These are phyloP conservation scores for Anisodus tanguticus DNA, from an alignment of 257 asterid genomes.

Conservation along the genomic window DNA sequence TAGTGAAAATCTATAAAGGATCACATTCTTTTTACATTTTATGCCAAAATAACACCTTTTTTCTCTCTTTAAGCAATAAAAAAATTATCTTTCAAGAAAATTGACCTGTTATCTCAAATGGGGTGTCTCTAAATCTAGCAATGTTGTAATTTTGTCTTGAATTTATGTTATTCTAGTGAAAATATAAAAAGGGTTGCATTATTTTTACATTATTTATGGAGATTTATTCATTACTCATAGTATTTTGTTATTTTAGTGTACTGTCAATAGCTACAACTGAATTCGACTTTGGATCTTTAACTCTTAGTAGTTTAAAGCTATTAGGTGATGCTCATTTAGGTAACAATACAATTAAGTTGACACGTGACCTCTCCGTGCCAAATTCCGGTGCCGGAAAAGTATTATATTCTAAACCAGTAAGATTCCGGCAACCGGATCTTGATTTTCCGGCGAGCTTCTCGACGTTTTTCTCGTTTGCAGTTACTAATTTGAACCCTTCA, in stretches of 20 bases:
- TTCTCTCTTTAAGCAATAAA: background rate
- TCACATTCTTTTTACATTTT: slow-evolving; percentile 27
- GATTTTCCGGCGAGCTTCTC: slow-evolving; percentile 59
- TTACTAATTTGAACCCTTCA: slow-evolving; percentile 65
- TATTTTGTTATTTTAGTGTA: slow-evolving; percentile 17
- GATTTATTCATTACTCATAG: background rate
- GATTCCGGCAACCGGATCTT: slow-evolving; percentile 55
- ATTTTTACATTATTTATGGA: slow-evolving; percentile 28
- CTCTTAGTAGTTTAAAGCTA: slow-evolving; percentile 63
- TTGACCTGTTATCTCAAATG: no score
- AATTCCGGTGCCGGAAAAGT: slow-evolving; percentile 78
- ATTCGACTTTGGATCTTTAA: slow-evolving; percentile 63
- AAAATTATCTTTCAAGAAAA: no score
- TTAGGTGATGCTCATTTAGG: slow-evolving; percentile 81
- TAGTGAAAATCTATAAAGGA: background rate
- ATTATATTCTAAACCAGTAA: slow-evolving; percentile 63
- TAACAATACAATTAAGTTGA: slow-evolving; percentile 66
- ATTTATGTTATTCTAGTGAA: no score
- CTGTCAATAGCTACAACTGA: slow-evolving; percentile 32
- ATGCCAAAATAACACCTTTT: slow-evolving; percentile 20
- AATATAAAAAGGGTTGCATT: background rate
- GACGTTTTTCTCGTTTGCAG: slow-evolving; percentile 73
- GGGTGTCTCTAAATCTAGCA: no score
- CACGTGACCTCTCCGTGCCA: slow-evolving; percentile 72
- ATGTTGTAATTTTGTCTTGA: no score